Base-by-base conservation (phyloP, 78 protist genomes). In the Emiliania huxleyi region DNA sequence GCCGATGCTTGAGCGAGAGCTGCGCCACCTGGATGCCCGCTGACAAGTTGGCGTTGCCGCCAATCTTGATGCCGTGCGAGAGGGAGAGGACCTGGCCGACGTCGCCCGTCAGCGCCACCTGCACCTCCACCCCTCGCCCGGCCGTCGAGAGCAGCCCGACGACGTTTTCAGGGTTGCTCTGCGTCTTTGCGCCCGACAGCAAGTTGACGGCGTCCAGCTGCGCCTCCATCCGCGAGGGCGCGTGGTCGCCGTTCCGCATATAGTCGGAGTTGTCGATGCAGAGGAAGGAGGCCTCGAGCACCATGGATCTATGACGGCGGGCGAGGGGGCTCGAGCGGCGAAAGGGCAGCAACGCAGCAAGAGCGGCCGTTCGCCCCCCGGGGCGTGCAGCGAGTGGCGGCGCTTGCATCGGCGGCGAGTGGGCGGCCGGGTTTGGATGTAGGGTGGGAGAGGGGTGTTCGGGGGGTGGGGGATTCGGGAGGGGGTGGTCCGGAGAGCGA, bases 1-100 rank as follows among this genome's bases (percentile, higher is more conserved):
- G 98, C 37, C 99, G 44, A 56, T 98, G 99, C 95, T 96, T 95
- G n/a, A 98, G 84, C 44, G 95, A 97, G 21, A 98, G 95, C 96
- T 95, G 93, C 49, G 90, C 89, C 29, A 73, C 56, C 69, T 94
- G 91, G 22, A 96, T 71, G 22, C 94, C 87, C 12, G 95, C 35
- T 1, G 25, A 0, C 33, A 94, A 88, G 79, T 95, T 38, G 46
- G 15, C 0, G 29, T 35, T 11, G n/a, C 95, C 95, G 42, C 56
- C 48, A 6, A 94, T 3, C 45, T 94, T 40, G 46, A 94, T 52
- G 71, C 38, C 8, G 43, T 92, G 77, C 29, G 94, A 42, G 25
- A 71, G 33, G 11, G 89, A 8, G 38, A 94, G 92, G 48, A 96
- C 26, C 89, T 96, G 84, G 35, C 96, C 96, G 22, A 93, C 37